phyloP scores from a whole-genome alignment of 768 basidiomycete genomes.

The Pulveroboletus sp. region DNA sequence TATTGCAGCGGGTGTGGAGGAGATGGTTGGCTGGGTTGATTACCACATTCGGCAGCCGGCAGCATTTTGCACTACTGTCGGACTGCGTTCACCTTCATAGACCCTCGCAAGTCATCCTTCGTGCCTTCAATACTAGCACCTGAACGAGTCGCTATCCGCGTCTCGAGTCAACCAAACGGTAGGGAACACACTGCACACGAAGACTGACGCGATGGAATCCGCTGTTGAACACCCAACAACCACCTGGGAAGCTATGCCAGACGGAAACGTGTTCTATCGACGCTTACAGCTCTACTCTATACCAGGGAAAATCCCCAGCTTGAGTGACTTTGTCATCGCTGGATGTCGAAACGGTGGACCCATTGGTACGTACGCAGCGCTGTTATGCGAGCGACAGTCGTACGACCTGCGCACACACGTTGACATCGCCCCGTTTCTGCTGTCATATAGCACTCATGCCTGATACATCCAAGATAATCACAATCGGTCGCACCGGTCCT shows the following conservation, averaged over 20 bases:
- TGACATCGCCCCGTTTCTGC: background rate
- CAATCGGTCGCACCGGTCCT: slow-evolving; percentile 55
- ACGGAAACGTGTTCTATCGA: slow-evolving; percentile 83
- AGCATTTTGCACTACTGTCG: too few species aligned
- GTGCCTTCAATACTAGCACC: background rate
- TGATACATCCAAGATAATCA: slow-evolving; percentile 74
- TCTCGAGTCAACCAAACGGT: background rate
- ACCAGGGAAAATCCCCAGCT: slow-evolving; percentile 69
- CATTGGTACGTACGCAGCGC: slow-evolving; percentile 51
- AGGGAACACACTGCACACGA: background rate
- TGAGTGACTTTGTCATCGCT: slow-evolving; percentile 74
- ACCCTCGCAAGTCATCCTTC: too few species aligned
- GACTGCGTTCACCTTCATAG: too few species aligned
- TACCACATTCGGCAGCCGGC: slow-evolving; percentile 1
- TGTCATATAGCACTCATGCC: slow-evolving; percentile 70
- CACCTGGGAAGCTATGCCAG: slow-evolving; percentile 89
- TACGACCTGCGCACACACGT: background rate
- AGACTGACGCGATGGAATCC: slow-evolving; percentile 20
- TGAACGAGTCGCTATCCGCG: background rate
- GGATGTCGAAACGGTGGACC: slow-evolving; percentile 88
- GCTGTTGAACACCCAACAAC: slow-evolving; percentile 70
- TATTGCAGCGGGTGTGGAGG: too few species aligned
- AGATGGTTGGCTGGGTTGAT: too few species aligned
- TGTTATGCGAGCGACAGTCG: background rate
- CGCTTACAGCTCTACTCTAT: slow-evolving; percentile 81